phyloP scores from a whole-genome alignment of 164 flowering plant species.

The Magnolia sinica region DNA sequence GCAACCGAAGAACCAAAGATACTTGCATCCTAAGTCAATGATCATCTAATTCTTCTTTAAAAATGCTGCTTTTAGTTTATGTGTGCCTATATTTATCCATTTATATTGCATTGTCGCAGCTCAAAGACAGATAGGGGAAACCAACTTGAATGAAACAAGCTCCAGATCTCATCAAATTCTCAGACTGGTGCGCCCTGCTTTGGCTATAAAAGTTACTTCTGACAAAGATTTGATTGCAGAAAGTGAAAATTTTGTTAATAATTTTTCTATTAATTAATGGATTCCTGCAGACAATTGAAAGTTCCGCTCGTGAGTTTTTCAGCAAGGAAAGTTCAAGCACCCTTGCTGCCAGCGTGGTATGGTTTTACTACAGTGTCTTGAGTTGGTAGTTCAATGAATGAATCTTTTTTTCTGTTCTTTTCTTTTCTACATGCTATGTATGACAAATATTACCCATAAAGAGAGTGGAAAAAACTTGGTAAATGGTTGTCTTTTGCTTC shows the following conservation, averaged over 20 bases:
- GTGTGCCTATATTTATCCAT: conserved; percentile 3
- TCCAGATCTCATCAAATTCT: conserved; percentile 98
- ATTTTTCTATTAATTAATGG: neutral
- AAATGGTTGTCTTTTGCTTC: neutral
- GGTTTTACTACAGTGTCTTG: conserved; percentile 3
- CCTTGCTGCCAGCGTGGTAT: conserved; percentile 86
- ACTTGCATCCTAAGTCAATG: neutral
- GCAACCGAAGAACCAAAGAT: neutral
- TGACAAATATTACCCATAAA: neutral
- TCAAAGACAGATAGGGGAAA: conserved; percentile 90
- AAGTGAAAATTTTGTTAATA: neutral
- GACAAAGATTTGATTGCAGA: neutral
- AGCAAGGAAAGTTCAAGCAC: conserved; percentile 54
- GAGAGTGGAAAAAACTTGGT: neutral
- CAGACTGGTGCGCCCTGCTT: conserved; percentile 52
- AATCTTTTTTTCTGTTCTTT: neutral
- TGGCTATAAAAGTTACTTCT: conserved; percentile 3
- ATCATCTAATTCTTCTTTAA: neutral
- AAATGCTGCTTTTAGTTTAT: neutral
- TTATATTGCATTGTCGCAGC: conserved; percentile 45
- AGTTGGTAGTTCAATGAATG: too few relatives aligned
- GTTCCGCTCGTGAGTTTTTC: conserved; percentile 56
- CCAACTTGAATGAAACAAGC: conserved; percentile 81
- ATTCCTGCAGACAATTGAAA: conserved; percentile 71
- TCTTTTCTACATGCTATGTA: neutral